These are phyloP conservation scores for Backusella macrospora DNA, from an alignment of 192 early-diverging fungal genomes.

Conservation along the genomic window DNA sequence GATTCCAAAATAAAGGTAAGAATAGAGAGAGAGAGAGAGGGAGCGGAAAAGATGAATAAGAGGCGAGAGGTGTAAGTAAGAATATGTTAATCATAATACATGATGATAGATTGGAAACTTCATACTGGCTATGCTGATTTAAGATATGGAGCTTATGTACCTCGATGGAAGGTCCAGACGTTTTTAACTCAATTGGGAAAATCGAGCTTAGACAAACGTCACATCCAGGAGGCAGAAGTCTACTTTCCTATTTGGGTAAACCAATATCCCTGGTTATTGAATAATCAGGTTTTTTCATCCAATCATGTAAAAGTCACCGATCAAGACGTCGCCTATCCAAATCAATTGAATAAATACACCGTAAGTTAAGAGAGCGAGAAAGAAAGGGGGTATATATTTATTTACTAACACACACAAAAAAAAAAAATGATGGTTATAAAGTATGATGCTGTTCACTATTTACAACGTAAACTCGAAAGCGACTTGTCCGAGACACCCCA, in stretches of 20 bases:
- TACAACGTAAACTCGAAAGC: slow-evolving; percentile 45
- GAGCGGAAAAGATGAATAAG: background rate
- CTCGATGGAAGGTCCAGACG: slow-evolving; percentile 51
- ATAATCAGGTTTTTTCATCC: slow-evolving; percentile 43
- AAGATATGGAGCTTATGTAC: slow-evolving; percentile 52
- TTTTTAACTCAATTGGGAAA: slow-evolving; percentile 56
- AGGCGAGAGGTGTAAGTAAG: background rate
- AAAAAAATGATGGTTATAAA: slow-evolving; percentile 1
- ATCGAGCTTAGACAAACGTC: slow-evolving; percentile 48
- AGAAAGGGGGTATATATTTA: background rate
- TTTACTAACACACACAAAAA: no score
- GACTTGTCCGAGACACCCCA: slow-evolving; percentile 43
- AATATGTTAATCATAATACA: background rate
- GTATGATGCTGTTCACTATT: slow-evolving; percentile 53
- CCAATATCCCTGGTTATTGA: slow-evolving; percentile 59
- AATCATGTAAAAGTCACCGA: slow-evolving; percentile 44
- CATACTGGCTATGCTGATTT: slow-evolving; percentile 60
- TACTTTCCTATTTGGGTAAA: slow-evolving; percentile 66
- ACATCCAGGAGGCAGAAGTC: slow-evolving; percentile 48
- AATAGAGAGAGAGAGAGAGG: background rate
- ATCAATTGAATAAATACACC: slow-evolving; percentile 12
- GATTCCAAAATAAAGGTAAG: slow-evolving; percentile 54
- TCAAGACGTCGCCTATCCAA: slow-evolving; percentile 25
- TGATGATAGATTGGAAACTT: slow-evolving; percentile 44
- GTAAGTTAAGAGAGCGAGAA: background rate